Conservation (phyloP, 257 asterid species). For the Solanum lycopersicoides region DNA sequence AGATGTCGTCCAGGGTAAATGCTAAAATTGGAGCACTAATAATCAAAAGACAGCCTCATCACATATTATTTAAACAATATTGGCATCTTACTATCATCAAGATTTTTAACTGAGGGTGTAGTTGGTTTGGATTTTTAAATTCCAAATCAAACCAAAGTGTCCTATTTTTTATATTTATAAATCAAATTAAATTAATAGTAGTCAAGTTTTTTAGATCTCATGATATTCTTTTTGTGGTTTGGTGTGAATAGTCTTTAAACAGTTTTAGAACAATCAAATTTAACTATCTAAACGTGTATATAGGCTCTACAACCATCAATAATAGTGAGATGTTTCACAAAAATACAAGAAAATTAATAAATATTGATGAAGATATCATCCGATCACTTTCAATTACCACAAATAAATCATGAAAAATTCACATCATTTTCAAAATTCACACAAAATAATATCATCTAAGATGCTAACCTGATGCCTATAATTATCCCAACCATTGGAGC, state of each 20-base stretch:
- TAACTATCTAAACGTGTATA: background rate
- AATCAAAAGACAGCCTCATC: no score
- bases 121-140: no score
- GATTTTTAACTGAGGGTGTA: background rate
- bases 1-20: no score
- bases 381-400: background rate
- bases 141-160: background rate
- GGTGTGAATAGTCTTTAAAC: background rate
- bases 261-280: background rate
- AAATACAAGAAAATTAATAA: background rate
- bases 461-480: slow-evolving; percentile 61
- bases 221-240: background rate
- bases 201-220: no score
- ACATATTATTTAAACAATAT: no score
- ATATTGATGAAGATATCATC: background rate
- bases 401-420: background rate
- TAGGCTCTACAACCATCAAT: background rate
- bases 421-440: background rate
- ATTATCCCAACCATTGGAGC: slow-evolving; percentile 85
- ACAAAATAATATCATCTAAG: no score
- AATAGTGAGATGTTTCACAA: background rate
- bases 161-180: no score
- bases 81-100: no score
- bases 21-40: no score
- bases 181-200: no score